Conservation (phyloP, 2,329 filamentous ascomycete genomes). For the Fusarium sp. region DNA sequence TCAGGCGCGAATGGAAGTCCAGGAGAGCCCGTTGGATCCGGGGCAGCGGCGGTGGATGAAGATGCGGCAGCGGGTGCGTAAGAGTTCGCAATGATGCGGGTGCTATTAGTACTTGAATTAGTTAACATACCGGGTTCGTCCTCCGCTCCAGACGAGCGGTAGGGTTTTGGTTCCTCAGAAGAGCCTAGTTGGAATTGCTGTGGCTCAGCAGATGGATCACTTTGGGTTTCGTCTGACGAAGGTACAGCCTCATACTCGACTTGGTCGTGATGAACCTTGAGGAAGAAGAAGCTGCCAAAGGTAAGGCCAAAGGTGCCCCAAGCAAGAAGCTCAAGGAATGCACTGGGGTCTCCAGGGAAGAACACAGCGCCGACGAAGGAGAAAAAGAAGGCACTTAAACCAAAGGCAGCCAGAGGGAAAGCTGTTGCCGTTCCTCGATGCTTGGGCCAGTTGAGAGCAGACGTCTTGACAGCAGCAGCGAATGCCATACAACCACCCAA, state of each 20-base stretch:
- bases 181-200: constrained; percentile 59
- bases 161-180: constrained; percentile 58
- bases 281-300: constrained; percentile 84
- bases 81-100: constrained; percentile 49
- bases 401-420: constrained; percentile 92
- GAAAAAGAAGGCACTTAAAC: constrained; percentile 96
- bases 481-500: constrained; percentile 94
- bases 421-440: constrained; percentile 94
- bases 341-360: constrained; percentile 85
- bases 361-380: constrained; percentile 81
- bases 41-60: constrained; percentile 32
- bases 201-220: constrained; percentile 40
- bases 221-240: constrained; percentile 38
- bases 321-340: constrained; percentile 84
- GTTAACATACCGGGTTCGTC: constrained; percentile 76
- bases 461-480: constrained; percentile 85
- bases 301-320: constrained; percentile 83
- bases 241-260: constrained; percentile 70
- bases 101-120: constrained; percentile 49
- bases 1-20: constrained; percentile 48
- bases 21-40: constrained; percentile 42
- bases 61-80: constrained; percentile 34
- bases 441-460: constrained; percentile 90
- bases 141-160: constrained; percentile 55
- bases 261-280: constrained; percentile 76